Evolutionary conservation across 2,329 filamentous ascomycete genomes (phyloP), one percentile per base, ranked within the genome.

Genomic region (Beauveria bassiana): DNA sequence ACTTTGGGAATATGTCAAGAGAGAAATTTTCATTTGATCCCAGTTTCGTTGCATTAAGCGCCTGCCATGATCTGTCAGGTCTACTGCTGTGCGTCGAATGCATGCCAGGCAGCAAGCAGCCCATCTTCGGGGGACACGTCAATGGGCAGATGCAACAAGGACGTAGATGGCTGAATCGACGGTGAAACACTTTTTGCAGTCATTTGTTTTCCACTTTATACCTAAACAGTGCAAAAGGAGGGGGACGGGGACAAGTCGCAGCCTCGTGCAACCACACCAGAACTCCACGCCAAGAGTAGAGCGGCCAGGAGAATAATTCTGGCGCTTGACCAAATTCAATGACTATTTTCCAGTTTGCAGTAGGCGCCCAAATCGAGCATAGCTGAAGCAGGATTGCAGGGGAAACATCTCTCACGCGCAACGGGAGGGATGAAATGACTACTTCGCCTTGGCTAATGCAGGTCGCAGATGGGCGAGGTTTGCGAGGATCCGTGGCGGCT

Each of bases 111-210:
- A 42, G 56, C 45, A 50, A 46, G 46, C 46, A 50, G 31, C 31
- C 31, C 31, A 34, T 34, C 54, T 47, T 22, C 28, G 24, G 31
- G 42, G 42, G 56, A 59, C 56, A 59, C 56, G 56, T 59, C 56
- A 59, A 50, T 14, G n/a, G 2, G 24, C 22, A 42, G 8, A 40
- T 47, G 43, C 42, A 57, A 47, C 20, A 9, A 49, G 43, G 16
- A 50, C 45, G 45, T 50, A 50, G 40, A 51, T 59, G 56, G 56
- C 56, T 50, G 45, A 59, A 51, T n/a, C 45, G 56, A 38, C 46
- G 31, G 56, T 59, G 56, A 59, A 59, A 51, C 34, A 42, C 10
- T 18, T n/a, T 22, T 22, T 46, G 20, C 31, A 34, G 43, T n/a
- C 18, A 34, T 51, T 43, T 43, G 16, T n/a, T 43, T 43, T 43